phyloP scores from a whole-genome alignment of 192 early-diverging fungal species.

The Coemansia sp. region DNA sequence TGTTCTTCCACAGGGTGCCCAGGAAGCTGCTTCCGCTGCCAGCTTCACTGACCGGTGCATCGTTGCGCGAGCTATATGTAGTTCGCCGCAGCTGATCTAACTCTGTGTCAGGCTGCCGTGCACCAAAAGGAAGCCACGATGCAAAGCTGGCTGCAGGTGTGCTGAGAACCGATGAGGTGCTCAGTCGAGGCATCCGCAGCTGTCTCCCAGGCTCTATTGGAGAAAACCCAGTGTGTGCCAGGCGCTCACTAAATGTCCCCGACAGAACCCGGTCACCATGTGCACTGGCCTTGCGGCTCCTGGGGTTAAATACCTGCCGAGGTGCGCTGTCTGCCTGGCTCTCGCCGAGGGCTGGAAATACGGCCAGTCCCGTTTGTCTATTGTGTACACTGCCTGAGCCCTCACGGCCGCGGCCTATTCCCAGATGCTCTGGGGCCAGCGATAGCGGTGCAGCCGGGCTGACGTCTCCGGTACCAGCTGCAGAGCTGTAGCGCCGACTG shows the following conservation, averaged over 20 bases:
- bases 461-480: conserved; percentile 6
- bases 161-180: conserved; percentile 44
- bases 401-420: conserved; percentile 4
- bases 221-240: no score
- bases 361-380: conserved; percentile 15
- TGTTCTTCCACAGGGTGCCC: conserved; percentile 48
- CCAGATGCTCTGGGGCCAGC: not conserved
- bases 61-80: not conserved
- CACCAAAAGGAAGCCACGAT: conserved; percentile 43
- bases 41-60: conserved; percentile 25
- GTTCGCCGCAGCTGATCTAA: conserved; percentile 12
- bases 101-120: conserved; percentile 10
- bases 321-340: not conserved
- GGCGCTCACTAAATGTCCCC: conserved; percentile 5
- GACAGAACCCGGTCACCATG: not conserved
- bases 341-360: conserved; percentile 30
- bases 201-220: not conserved
- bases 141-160: conserved; percentile 32
- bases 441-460: not conserved
- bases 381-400: conserved; percentile 1
- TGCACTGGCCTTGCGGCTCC: conserved; percentile 12
- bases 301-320: not conserved
- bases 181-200: conserved; percentile 20
- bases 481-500: not conserved
- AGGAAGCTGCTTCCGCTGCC: conserved; percentile 45